Conservation (phyloP, 352 stramenopile genomes). For the Globisporangium rhizosaccharum region DNA sequence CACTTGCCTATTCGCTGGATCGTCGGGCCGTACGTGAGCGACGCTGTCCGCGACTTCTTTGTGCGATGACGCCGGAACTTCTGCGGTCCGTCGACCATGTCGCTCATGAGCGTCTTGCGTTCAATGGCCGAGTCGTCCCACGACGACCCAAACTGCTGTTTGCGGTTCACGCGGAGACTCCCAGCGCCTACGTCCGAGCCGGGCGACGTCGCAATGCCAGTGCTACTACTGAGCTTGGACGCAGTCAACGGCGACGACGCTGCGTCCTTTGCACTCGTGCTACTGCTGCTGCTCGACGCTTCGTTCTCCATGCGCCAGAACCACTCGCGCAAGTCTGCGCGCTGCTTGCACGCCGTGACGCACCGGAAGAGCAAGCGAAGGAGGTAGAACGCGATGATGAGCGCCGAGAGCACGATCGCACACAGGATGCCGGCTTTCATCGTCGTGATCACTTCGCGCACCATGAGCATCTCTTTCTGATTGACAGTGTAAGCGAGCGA, state of each 20-base stretch:
- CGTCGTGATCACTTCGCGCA: conserved; percentile 80
- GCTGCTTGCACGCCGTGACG: conserved; percentile 61
- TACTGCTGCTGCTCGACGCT: neutral
- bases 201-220: neutral
- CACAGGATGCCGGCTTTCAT: conserved; percentile 83
- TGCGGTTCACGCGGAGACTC: conserved; percentile 55
- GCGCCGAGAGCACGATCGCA: conserved; percentile 57
- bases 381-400: conserved; percentile 73
- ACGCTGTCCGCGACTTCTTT: conserved; percentile 22
- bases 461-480: conserved; percentile 73
- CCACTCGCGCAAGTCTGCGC: conserved; percentile 70
- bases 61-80: conserved; percentile 29
- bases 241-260: conserved; percentile 9
- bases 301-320: conserved; percentile 59
- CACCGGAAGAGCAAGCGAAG: conserved; percentile 65
- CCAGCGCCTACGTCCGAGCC: conserved; percentile 17
- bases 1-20: conserved; percentile 12
- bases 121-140: conserved; percentile 79
- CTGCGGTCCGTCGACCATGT: conserved; percentile 36
- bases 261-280: conserved; percentile 2
- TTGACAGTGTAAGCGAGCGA: neutral
- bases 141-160: conserved; percentile 68
- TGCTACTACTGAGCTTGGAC: neutral
- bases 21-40: conserved; percentile 10
- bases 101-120: conserved; percentile 68